Evolutionary conservation across 2,329 filamentous ascomycete species (phyloP).

Genomic region (Huntiella abstrusa): DNA sequence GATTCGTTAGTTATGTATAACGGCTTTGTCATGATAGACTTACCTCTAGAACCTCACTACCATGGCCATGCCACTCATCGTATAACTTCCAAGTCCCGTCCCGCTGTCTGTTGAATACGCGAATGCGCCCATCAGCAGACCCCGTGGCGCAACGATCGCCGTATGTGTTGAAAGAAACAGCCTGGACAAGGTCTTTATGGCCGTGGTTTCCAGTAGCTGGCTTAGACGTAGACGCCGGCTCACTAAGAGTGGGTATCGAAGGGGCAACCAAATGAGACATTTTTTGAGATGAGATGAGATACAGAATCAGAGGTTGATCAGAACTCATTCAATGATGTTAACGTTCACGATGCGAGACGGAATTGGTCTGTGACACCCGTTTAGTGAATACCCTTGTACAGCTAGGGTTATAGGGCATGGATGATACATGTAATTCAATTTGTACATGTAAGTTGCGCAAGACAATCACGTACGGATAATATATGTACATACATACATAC

Average conservation of each 20-base stretch:
- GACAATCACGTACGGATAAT: no score
- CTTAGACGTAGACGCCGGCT: conserved; percentile 29
- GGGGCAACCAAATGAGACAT: conserved; percentile 12
- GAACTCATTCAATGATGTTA: neutral
- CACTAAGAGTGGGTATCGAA: conserved; percentile 18
- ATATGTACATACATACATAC: no score
- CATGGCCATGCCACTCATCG: conserved; percentile 80
- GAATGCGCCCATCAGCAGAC: conserved; percentile 80
- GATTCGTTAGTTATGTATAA: conserved; percentile 9
- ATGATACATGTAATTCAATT: no score
- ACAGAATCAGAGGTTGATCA: neutral
- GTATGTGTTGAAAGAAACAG: conserved; percentile 79
- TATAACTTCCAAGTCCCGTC: conserved; percentile 60
- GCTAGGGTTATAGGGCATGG: neutral
- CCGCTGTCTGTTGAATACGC: conserved; percentile 72
- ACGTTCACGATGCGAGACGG: neutral
- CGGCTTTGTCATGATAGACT: conserved; percentile 15
- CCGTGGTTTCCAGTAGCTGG: conserved; percentile 47
- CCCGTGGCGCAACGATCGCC: conserved; percentile 82
- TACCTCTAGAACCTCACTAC: conserved; percentile 77
- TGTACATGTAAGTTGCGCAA: no score
- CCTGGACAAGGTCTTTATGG: conserved; percentile 64
- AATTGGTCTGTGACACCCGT: neutral
- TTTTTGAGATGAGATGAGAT: neutral
- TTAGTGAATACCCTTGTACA: neutral